Conservation (phyloP, 768 basidiomycete genomes). For the Pulveroboletus sp. region DNA sequence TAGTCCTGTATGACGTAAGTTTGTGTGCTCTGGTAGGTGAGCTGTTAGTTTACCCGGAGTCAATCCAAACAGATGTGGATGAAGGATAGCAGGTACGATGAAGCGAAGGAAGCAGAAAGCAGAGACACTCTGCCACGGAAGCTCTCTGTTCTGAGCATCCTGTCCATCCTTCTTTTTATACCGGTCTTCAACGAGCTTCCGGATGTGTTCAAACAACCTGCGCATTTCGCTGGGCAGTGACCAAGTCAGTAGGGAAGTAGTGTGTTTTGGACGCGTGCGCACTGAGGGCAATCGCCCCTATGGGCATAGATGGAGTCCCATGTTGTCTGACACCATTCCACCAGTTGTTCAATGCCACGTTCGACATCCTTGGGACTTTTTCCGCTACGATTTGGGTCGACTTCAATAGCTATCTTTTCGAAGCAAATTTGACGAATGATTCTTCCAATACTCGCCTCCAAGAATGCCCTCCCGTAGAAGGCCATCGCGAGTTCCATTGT, state of each 20-base stretch:
- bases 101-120: conserved; percentile 89
- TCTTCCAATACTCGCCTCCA: conserved; percentile 74
- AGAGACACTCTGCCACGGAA: conserved; percentile 80
- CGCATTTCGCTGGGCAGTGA: conserved; percentile 59
- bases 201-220: conserved; percentile 60
- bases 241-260: conserved; percentile 1
- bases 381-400: conserved; percentile 67
- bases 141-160: conserved; percentile 44
- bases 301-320: conserved; percentile 80
- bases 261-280: conserved; percentile 27
- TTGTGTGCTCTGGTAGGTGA: not conserved
- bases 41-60: conserved; percentile 50
- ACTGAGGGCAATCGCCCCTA: conserved; percentile 71
- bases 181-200: conserved; percentile 65
- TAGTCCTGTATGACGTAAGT: conserved; percentile 46
- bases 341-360: conserved; percentile 61
- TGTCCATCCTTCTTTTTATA: conserved; percentile 41
- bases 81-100: conserved; percentile 85
- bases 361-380: conserved; percentile 60
- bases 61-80: conserved; percentile 80
- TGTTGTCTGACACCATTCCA: conserved; percentile 73
- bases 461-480: conserved; percentile 75
- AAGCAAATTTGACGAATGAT: conserved; percentile 64
- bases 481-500: conserved; percentile 76
- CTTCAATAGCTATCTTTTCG: conserved; percentile 76